A percentile compares a stretch with the other conserved stretches of the same genome.
phyloP scores from a whole-genome alignment of 2,329 filamentous ascomycete species.

The Aspergillus sp. region DNA sequence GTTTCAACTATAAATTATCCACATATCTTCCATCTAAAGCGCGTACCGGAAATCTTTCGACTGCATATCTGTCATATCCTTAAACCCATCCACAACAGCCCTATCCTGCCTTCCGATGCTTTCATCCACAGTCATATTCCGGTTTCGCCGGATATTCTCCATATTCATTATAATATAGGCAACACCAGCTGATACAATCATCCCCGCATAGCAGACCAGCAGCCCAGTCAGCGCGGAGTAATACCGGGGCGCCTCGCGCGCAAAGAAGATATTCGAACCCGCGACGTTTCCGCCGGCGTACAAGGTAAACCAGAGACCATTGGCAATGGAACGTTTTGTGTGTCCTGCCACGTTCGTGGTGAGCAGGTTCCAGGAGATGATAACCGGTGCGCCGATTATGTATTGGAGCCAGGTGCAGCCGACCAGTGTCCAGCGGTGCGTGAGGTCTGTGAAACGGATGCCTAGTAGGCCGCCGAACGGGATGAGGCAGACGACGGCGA shows the following conservation, averaged over 20 bases:
- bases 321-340: constrained; percentile 52
- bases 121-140: not conserved
- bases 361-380: constrained; percentile 54
- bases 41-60: constrained; percentile 38
- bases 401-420: constrained; percentile 57
- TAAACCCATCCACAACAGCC: constrained; percentile 34
- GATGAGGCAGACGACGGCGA: constrained; percentile 29
- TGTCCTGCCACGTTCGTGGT: constrained; percentile 51
- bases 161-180: constrained; percentile 26
- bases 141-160: constrained; percentile 26
- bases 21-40: constrained; percentile 18
- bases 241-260: constrained; percentile 46
- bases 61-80: constrained; percentile 39
- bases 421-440: constrained; percentile 51
- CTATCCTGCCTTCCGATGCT: constrained; percentile 6
- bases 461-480: constrained; percentile 51
- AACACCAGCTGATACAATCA: constrained; percentile 35
- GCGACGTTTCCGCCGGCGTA: constrained; percentile 51
- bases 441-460: constrained; percentile 48
- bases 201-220: constrained; percentile 45
- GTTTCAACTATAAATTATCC: too few relatives aligned
- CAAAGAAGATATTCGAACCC: constrained; percentile 50
- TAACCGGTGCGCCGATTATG: constrained; percentile 51
- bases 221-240: constrained; percentile 46
- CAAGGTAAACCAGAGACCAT: constrained; percentile 52